These are phyloP conservation scores for Amniculicola lignicola DNA, from an alignment of 495 filamentous ascomycete species.

Conservation along the genomic window DNA sequence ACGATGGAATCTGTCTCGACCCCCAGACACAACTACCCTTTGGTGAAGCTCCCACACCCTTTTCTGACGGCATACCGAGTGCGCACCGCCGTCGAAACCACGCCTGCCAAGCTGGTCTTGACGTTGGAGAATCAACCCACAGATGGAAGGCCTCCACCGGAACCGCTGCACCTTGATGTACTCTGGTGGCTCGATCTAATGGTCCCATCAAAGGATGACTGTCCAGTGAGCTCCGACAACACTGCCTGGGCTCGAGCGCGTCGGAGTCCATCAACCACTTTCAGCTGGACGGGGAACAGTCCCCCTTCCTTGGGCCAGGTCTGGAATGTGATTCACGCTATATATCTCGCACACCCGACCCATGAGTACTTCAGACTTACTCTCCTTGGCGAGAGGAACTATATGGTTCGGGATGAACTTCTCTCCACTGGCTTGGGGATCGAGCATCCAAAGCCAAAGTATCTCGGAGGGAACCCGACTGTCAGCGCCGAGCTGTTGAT, in stretches of 20 bases:
- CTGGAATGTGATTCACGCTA: constrained; percentile 59
- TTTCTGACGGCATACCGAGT: constrained; percentile 27
- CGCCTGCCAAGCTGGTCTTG: background rate
- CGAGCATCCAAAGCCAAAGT: too few relatives aligned
- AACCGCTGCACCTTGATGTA: constrained; percentile 5
- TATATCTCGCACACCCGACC: constrained; percentile 53
- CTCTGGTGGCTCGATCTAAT: constrained; percentile 12
- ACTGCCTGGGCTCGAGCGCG: constrained; percentile 47
- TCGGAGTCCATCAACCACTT: constrained; percentile 41
- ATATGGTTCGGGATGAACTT: constrained; percentile 36
- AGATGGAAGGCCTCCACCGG: too few relatives aligned
- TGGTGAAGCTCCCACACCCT: constrained; percentile 29
- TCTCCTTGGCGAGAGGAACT: constrained; percentile 38
- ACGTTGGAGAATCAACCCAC: too few relatives aligned
- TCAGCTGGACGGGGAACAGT: constrained; percentile 44
- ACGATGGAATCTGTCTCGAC: too few relatives aligned
- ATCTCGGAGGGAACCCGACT: too few relatives aligned
- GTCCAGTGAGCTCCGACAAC: constrained; percentile 44
- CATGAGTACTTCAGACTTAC: constrained; percentile 55
- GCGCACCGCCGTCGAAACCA: background rate
- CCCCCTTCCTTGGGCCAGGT: constrained; percentile 56
- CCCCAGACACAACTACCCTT: too few relatives aligned
- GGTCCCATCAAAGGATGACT: constrained; percentile 2
- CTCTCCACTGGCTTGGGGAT: constrained; percentile 45
- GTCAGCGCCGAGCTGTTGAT: too few relatives aligned